Conservation (phyloP, 2,329 filamentous ascomycete genomes). For the Chaetomium strumarium region DNA sequence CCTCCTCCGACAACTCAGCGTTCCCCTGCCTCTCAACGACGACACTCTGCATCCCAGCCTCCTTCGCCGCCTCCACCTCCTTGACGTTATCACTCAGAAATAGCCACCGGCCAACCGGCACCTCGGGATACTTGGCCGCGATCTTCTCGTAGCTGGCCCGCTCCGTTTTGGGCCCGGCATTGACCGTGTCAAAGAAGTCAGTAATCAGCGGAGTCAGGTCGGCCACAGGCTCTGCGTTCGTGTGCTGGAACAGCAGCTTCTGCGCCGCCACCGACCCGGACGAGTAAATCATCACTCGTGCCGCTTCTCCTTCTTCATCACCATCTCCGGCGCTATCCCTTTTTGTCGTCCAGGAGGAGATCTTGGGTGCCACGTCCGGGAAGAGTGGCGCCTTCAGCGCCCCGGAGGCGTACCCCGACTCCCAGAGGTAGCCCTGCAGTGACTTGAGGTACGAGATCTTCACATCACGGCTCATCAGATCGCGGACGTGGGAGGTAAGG, state of each 20-base stretch:
- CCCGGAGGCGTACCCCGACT: conserved; percentile 64
- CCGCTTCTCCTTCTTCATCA: conserved; percentile 30
- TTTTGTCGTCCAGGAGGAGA: conserved; percentile 47
- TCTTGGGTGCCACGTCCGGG: conserved; percentile 61
- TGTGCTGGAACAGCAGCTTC: conserved; percentile 70
- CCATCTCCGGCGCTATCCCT: not conserved
- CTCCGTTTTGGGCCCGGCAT: conserved; percentile 69
- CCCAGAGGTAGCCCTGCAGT: conserved; percentile 75
- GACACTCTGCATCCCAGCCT: conserved; percentile 57
- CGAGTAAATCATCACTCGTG: conserved; percentile 70
- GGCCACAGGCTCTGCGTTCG: conserved; percentile 45
- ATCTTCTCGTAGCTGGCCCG: conserved; percentile 62
- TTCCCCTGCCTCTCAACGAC: conserved; percentile 67
- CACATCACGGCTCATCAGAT: conserved; percentile 65
- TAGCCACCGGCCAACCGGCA: conserved; percentile 51
- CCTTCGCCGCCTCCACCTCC: conserved; percentile 58
- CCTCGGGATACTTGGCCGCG: conserved; percentile 41
- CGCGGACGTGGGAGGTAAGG: conserved; percentile 61
- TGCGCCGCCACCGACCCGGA: conserved; percentile 76
- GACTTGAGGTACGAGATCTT: conserved; percentile 74
- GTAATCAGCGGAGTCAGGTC: conserved; percentile 55
- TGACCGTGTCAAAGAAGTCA: conserved; percentile 74
- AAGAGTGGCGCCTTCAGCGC: conserved; percentile 68
- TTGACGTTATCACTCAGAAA: conserved; percentile 77
- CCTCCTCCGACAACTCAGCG: conserved; percentile 48